phyloP scores from a whole-genome alignment of 345 rosid genomes.

The Arabis alpina region DNA sequence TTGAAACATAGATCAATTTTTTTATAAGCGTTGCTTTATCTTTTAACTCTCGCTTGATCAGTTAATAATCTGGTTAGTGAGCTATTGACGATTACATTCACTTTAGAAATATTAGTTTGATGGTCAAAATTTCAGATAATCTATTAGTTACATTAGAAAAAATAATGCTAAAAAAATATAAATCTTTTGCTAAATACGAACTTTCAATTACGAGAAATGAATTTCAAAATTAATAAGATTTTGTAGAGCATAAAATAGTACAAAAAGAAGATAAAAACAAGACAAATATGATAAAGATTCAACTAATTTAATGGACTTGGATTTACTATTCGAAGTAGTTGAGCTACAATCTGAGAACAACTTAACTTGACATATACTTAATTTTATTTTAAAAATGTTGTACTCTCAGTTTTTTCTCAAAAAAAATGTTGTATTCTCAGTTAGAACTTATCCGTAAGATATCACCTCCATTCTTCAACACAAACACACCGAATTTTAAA shows the following conservation, averaged over 20 bases:
- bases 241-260: not conserved
- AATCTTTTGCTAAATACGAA: not conserved
- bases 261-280: not conserved
- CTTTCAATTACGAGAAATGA: not conserved
- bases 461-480: slow-evolving; percentile 30
- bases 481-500: slow-evolving; percentile 32
- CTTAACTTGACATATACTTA: slow-evolving; percentile 13
- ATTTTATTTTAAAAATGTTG: not conserved
- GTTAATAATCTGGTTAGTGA: too few relatives aligned
- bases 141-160: too few relatives aligned
- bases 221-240: slow-evolving; percentile 10
- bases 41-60: too few relatives aligned
- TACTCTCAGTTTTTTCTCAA: slow-evolving; percentile 6
- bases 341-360: slow-evolving; percentile 34
- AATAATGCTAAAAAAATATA: not conserved
- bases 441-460: slow-evolving; percentile 31
- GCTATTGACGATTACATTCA: too few relatives aligned
- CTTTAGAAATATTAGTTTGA: too few relatives aligned
- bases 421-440: slow-evolving; percentile 20
- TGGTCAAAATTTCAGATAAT: too few relatives aligned
- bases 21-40: too few relatives aligned
- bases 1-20: too few relatives aligned
- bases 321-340: slow-evolving; percentile 29
- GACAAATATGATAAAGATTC: not conserved
- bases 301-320: slow-evolving; percentile 24